Base-by-base conservation (phyloP, 805 yeast species). In the Monosporozyma unispora region DNA sequence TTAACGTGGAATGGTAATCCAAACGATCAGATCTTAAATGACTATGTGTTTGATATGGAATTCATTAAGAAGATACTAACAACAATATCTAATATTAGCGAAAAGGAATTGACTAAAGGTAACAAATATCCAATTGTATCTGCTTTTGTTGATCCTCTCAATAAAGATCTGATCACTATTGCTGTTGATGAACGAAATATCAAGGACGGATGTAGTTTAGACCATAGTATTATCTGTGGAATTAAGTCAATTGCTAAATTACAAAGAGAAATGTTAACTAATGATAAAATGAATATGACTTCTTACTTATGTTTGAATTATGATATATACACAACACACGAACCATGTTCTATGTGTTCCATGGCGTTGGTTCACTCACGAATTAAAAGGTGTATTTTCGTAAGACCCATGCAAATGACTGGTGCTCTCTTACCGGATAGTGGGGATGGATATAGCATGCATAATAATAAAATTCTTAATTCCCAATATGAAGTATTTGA, bases 291-390 rank as follows among this genome's bases (percentile, higher is more conserved):
- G 4, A 50, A 48, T 40, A 53, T 46, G 42, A 46, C 57, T 58
- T 47, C 59, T 28, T 93, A 93, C 60, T 72, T 93, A 2, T 90
- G 98, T 61, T 76, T 83, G 33, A 78, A 82, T 48, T 75, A 80
- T 55, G 81, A 86, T 52, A 88, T 93, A 0, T 88, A 85, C 61
- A 85, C 95, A 1, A 84, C 96, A 0, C 96, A 89, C 62, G 99
- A 93, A 64, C 99, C 99, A 0, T 93, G 99, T 60, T 78, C 87
- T 0, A 93, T 91, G 97, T 93, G 99, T 61, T 70, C 87, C 6
- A 93, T 93, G 99, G 98, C 98, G 0, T 71, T 93, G 39, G 82
- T 90, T 10, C 99, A 93, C 63, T 91, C 98, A 1, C 72, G 99
- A 45, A 76, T 93, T 0, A 75, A 80, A 14, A 72, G 88, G 47